Evolutionary conservation across 805 yeast species (phyloP).

Genomic region (Yamadazyma insecticola): DNA sequence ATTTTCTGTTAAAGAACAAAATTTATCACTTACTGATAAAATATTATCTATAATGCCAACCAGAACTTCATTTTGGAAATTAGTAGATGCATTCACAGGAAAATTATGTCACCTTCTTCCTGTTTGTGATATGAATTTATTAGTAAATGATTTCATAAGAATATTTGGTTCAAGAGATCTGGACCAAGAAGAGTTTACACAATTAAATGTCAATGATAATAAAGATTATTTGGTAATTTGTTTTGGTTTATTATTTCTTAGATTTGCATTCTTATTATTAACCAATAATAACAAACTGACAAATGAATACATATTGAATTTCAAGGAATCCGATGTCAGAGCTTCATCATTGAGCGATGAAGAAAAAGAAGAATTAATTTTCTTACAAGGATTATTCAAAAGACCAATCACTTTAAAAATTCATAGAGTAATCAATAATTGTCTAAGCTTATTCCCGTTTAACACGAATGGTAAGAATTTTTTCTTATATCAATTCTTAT

Average conservation of each 20-base stretch:
- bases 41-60: constrained; percentile 23
- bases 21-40: constrained; percentile 1
- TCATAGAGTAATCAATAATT: not conserved
- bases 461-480: not conserved
- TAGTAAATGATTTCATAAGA: constrained; percentile 19
- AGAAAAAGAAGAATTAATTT: not conserved
- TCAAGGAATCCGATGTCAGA: not conserved
- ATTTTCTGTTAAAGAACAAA: constrained; percentile 3
- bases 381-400: not conserved
- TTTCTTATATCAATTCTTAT: constrained; percentile 1
- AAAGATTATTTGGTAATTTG: constrained; percentile 36
- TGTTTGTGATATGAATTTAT: constrained; percentile 32
- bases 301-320: not conserved
- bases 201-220: constrained; percentile 27
- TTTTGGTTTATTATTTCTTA: constrained; percentile 30
- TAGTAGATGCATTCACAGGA: constrained; percentile 37
- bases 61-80: constrained; percentile 30
- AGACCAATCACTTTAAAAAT: constrained; percentile 4
- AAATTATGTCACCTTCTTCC: constrained; percentile 44
- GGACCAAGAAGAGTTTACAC: constrained; percentile 16
- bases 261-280: constrained; percentile 29
- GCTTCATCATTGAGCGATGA: too few species aligned
- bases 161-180: constrained; percentile 28
- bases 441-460: constrained; percentile 1
- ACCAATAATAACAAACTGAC: not conserved